Evolutionary conservation across 2,329 filamentous ascomycete genomes (phyloP), one percentile per base, ranked within the genome.

Genomic region (Phialocephala sp.): DNA sequence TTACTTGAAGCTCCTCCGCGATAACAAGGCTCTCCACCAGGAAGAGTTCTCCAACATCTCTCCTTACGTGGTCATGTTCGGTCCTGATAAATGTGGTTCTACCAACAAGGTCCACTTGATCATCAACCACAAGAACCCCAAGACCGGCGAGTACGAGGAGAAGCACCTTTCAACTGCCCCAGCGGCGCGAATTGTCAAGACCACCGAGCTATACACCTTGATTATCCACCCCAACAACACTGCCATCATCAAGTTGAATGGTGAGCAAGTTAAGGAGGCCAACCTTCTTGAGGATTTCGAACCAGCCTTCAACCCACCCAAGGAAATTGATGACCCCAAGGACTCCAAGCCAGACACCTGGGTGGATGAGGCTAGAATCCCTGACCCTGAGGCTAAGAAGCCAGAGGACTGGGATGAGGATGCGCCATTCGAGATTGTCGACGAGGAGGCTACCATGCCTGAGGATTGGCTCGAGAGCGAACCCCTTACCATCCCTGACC

Each of bases 111-210:
- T 96, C 61, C 87, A 89, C 82, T 97, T 99, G 84, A 99, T 99
- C 81, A 97, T 99, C 89, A 95, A 96, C 83, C 95, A 99, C 91
- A 99, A 98, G 92, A 99, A 98, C 89, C 95, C 95, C 79, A 97
- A 97, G 91, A 97, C 93, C 56, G 94, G 94, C 84, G 93, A 97
- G 82, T 99, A 99, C 77, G 94, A 99, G 87, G 95, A 99, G 91
- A 99, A 99, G 90, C 95, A 99, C 83, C 87, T 99, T 71, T 89
- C 87, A 78, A 87, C 86, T 75, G 90, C 94, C 71, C 94, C 95
- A 68, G 86, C 90, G 66, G 94, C 94, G 78, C 91, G 90, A 79
- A 95, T 97, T 76, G 86, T 89, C 84, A 98, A 97, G 89, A 90
- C 92, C 70, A 91, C 92, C 69, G 91, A 94, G 80, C 90, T 99